phyloP scores from a whole-genome alignment of 192 early-diverging fungal species.

The Dispira parvispora region DNA sequence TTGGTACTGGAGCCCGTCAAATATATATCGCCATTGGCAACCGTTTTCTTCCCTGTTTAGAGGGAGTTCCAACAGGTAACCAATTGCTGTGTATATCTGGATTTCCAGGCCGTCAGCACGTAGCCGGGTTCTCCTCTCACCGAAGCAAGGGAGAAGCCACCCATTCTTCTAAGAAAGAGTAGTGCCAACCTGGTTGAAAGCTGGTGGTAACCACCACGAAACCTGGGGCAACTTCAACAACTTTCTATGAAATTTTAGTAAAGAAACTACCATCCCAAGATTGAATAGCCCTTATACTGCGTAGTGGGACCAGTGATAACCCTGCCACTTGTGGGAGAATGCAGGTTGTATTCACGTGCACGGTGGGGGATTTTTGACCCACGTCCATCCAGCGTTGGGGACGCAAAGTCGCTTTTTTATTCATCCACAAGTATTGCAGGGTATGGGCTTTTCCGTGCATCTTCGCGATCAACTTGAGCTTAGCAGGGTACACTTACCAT shows the following conservation, averaged over 20 bases:
- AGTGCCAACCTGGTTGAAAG: neutral
- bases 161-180: neutral
- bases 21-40: neutral
- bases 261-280: neutral
- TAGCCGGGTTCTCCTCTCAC: neutral
- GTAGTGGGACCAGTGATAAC: too few relatives aligned
- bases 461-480: too few relatives aligned
- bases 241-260: neutral
- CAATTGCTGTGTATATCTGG: neutral
- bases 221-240: neutral
- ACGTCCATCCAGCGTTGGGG: too few relatives aligned
- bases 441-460: too few relatives aligned
- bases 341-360: too few relatives aligned
- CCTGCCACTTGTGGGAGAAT: too few relatives aligned
- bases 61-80: too few relatives aligned
- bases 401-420: too few relatives aligned
- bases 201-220: neutral
- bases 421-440: too few relatives aligned
- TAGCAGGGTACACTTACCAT: too few relatives aligned
- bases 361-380: too few relatives aligned
- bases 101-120: constrained; percentile 5
- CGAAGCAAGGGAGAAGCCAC: neutral
- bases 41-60: too few relatives aligned
- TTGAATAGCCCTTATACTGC: neutral
- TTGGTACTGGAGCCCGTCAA: constrained; percentile 3